These are phyloP conservation scores for Candida sojae DNA, from an alignment of 1,139 yeast genomes.

Conservation along the genomic window DNA sequence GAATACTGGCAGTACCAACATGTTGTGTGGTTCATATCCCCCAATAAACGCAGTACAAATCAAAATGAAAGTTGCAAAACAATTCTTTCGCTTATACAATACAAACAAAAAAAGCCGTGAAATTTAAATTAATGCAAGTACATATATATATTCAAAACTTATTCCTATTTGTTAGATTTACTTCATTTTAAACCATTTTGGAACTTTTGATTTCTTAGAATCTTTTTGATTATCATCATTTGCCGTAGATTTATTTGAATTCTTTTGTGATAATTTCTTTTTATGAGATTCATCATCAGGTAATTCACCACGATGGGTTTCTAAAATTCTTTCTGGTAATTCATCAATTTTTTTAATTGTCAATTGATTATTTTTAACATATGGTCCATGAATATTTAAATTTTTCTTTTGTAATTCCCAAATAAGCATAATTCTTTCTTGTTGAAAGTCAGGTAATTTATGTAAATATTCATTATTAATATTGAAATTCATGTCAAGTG, in stretches of 20 bases:
- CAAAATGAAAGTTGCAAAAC: no score
- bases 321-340: conserved; percentile 44
- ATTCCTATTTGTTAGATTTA: conserved; percentile 7
- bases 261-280: conserved; percentile 23
- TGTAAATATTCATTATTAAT: conserved; percentile 32
- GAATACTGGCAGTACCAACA: no score
- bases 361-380: conserved; percentile 19
- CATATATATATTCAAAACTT: not conserved
- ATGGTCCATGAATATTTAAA: conserved; percentile 23
- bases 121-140: no score
- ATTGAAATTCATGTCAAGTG: conserved; percentile 30
- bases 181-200: conserved; percentile 16
- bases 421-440: conserved; percentile 33
- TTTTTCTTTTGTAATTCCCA: conserved; percentile 29
- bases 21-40: no score
- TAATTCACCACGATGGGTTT: conserved; percentile 30
- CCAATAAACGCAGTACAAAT: no score
- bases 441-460: conserved; percentile 35
- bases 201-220: conserved; percentile 8
- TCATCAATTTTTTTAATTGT: conserved; percentile 27
- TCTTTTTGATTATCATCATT: not conserved
- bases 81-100: no score
- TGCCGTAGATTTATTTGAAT: not conserved
- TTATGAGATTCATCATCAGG: conserved; percentile 17
- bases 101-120: no score